phyloP scores from a whole-genome alignment of 176 grass and related monocot genomes.

The Calamus simplicifolius region DNA sequence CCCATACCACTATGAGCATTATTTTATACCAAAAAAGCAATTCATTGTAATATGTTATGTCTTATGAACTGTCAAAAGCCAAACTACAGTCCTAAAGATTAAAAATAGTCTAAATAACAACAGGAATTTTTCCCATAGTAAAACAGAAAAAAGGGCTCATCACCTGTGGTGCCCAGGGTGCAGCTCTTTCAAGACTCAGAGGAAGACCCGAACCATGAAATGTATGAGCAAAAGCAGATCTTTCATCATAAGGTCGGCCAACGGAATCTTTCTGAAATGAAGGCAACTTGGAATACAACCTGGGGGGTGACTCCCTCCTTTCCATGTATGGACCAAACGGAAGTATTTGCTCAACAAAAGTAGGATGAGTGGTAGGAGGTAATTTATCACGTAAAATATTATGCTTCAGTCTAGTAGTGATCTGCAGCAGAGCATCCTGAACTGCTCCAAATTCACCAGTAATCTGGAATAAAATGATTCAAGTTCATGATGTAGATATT shows the following conservation, averaged over 20 bases:
- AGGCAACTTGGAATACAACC: constrained; percentile 28
- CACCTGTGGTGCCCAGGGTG: constrained; percentile 56
- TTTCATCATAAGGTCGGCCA: constrained; percentile 44
- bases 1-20: too few species aligned
- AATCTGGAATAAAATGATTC: constrained; percentile 41
- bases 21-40: too few species aligned
- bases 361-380: constrained; percentile 35
- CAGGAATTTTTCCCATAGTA: neutral
- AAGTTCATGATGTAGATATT: constrained; percentile 13
- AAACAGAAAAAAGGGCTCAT: neutral
- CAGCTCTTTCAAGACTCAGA: constrained; percentile 31
- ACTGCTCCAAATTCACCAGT: constrained; percentile 61
- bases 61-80: too few species aligned
- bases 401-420: constrained; percentile 77
- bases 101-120: too few species aligned
- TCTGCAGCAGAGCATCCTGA: constrained; percentile 84
- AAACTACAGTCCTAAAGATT: too few species aligned
- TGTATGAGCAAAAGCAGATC: constrained; percentile 16
- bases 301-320: constrained; percentile 48
- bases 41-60: too few species aligned
- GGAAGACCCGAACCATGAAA: constrained; percentile 3
- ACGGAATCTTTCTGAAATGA: constrained; percentile 57
- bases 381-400: constrained; percentile 69
- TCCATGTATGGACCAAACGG: constrained; percentile 54
- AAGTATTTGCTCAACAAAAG: constrained; percentile 54